Evolutionary conservation across 208 protist species (phyloP).

Genomic region (Leishmania arabica): DNA sequence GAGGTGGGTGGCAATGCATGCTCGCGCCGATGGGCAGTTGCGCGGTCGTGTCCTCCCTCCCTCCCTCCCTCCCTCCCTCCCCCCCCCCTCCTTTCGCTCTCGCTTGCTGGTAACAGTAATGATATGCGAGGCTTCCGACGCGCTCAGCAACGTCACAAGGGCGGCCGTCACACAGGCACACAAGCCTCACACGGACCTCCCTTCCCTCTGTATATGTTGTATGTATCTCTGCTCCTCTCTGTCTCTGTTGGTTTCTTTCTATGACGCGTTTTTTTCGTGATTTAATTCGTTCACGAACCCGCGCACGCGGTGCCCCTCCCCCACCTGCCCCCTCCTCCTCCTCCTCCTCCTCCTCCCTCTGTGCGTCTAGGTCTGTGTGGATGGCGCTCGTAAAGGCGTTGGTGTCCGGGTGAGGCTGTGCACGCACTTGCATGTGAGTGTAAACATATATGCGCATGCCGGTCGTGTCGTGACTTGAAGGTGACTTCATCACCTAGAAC

Average conservation of each 20-base stretch:
- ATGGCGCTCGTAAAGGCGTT: neutral
- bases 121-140: too few species aligned
- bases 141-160: too few species aligned
- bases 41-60: neutral
- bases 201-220: neutral
- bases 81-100: neutral
- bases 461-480: neutral
- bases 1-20: neutral
- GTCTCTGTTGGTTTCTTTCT: neutral
- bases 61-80: neutral
- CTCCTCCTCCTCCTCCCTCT: neutral
- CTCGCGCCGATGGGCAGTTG: neutral
- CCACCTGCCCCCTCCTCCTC: neutral
- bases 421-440: too few species aligned
- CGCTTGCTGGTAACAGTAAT: neutral
- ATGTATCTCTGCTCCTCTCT: conserved; percentile 10
- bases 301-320: neutral
- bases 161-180: neutral
- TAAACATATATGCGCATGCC: neutral
- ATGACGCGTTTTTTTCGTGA: neutral
- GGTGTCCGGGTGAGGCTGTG: too few species aligned
- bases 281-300: conserved; percentile 1
- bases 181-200: neutral
- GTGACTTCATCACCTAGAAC: neutral
- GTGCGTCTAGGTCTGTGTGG: neutral